Evolutionary conservation across 176 grass and related monocot genomes (phyloP), one percentile per base, ranked within the genome.

Genomic region (Thalia dealbata): DNA sequence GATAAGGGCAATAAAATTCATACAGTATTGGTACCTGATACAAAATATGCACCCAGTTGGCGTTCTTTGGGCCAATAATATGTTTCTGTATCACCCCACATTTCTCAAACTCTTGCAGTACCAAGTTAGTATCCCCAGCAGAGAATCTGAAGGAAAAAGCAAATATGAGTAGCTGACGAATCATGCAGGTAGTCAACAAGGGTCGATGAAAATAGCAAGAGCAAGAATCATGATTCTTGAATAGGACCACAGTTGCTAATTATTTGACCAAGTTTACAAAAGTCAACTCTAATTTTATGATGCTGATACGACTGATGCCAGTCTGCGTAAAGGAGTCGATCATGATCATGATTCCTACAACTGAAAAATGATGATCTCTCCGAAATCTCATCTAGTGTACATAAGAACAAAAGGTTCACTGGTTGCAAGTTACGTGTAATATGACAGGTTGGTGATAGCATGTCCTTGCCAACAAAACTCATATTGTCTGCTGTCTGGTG

Each of bases 21-120:
- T 27, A 15, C 1, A 64, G 14, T 15, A 6, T 16, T 63, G 16
- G 69, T 92, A 97, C 95, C 95, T 95, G 81, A 63, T 91, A 99
- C 52, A 99, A 85, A 79, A 99, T 78, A 81, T 95, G 90, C 60
- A 95, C 91, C 90, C 90, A 99, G 73, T 99, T 95, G 25, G 90
- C 87, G 78, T 88, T 83, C 76, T 81, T 85, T 73, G 95, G 87
- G 46, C 88, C 90, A 6, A 74, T 75, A 16, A 88, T 61, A 59
- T 99, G 95, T 82, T 84, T 88, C 76, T 93, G 71, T 83, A 99
- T 91, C 43, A 91, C 77, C 59, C 95, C 90, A 27, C 85, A 99
- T 80, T 99, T 99, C 79, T 99, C 95, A 0, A 99, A 89, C 64
- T 99, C 90, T 7, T 74, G 81, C 48, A 99, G 68, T 32, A 95